Conservation (phyloP, 2,329 filamentous ascomycete genomes). For the Trichophyton benhamiae region DNA sequence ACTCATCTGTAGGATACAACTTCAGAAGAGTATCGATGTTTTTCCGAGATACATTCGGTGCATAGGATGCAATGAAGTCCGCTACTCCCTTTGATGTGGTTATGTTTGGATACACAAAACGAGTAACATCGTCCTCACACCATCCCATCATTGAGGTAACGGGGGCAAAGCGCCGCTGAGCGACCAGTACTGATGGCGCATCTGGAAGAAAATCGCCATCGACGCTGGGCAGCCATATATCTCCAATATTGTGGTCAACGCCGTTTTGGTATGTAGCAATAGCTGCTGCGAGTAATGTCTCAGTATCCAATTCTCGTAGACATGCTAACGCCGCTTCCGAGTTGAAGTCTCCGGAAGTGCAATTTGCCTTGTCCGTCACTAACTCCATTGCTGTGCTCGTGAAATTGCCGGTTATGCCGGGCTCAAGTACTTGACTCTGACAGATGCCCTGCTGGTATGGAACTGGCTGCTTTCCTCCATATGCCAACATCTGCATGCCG, state of each 20-base stretch:
- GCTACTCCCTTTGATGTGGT: background rate
- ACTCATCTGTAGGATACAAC: constrained; percentile 17
- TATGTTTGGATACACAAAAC: constrained; percentile 1
- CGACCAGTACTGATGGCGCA: constrained; percentile 1
- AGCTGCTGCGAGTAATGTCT: constrained; percentile 34
- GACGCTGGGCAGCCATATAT: constrained; percentile 6
- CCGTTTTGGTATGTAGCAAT: constrained; percentile 32
- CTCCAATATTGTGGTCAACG: constrained; percentile 16
- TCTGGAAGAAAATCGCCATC: constrained; percentile 5
- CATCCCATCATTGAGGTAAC: constrained; percentile 8
- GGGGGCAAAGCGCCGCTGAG: constrained; percentile 4
- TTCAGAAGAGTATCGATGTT: background rate
- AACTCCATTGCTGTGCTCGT: constrained; percentile 37
- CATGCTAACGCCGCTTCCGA: constrained; percentile 37
- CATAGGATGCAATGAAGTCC: background rate
- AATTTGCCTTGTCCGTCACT: constrained; percentile 34
- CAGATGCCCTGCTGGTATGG: constrained; percentile 39
- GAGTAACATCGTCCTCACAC: constrained; percentile 7
- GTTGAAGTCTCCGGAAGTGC: constrained; percentile 32
- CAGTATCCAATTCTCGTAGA: constrained; percentile 34
- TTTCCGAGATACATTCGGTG: background rate
- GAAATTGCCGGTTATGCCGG: constrained; percentile 39
- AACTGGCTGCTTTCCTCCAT: constrained; percentile 32
- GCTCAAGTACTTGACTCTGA: constrained; percentile 40
- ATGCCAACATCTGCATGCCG: constrained; percentile 40